Evolutionary conservation across 768 basidiomycete genomes (phyloP).

Genomic region (Phylloporus sp.): DNA sequence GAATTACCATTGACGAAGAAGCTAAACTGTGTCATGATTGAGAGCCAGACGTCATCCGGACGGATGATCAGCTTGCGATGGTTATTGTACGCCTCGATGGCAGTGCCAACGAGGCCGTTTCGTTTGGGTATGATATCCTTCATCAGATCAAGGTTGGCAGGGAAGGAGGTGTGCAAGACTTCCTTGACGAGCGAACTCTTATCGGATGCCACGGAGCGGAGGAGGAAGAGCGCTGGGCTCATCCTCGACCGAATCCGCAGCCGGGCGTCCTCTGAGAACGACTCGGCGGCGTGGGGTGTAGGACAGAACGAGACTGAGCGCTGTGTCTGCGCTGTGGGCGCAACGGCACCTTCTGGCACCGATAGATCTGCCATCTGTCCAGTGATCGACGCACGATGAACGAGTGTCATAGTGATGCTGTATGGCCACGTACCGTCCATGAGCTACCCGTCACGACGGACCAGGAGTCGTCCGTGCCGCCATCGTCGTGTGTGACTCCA

Average conservation of each 20-base stretch:
- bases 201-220: slow-evolving; percentile 19
- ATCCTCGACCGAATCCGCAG: slow-evolving; percentile 21
- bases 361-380: slow-evolving; percentile 7
- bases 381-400: not conserved
- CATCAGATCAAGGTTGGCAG: slow-evolving; percentile 11
- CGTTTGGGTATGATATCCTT: slow-evolving; percentile 28
- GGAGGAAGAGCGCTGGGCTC: slow-evolving; percentile 17
- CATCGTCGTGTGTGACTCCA: not conserved
- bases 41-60: slow-evolving; percentile 48
- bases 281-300: slow-evolving; percentile 20
- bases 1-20: slow-evolving; percentile 39
- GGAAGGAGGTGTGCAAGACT: slow-evolving; percentile 30
- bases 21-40: slow-evolving; percentile 35
- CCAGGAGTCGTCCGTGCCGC: not conserved
- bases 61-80: slow-evolving; percentile 40
- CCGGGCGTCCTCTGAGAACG: slow-evolving; percentile 30
- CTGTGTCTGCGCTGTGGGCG: not conserved
- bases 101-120: slow-evolving; percentile 36
- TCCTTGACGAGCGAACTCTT: slow-evolving; percentile 20
- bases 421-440: slow-evolving; percentile 15
- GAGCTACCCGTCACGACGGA: slow-evolving; percentile 4
- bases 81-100: slow-evolving; percentile 33
- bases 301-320: slow-evolving; percentile 24
- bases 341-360: not conserved
- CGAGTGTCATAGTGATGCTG: not conserved